Base-by-base conservation (phyloP, 1,284 basidiomycete species). In the Coriolopsis trogii region DNA sequence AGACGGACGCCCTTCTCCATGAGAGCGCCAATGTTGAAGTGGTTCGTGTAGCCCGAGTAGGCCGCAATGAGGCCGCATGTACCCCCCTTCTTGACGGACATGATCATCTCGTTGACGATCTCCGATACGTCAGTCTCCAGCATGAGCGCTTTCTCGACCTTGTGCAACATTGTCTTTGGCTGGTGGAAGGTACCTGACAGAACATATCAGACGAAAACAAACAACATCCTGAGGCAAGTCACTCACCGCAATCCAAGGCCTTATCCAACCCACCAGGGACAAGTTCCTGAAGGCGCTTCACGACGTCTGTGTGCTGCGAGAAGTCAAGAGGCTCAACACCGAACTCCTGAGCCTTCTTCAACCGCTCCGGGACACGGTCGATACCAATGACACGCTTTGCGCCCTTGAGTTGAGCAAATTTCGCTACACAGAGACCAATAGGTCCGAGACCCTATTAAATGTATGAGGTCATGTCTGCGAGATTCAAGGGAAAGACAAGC, bases 81-180 rank as follows among this genome's bases (percentile, higher is more conserved):
- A n/a, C 87, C 86, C 64, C 79, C 76, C 70, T 90, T 89, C 56
- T 78, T 73, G 8, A 81, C 81, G 6, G 83, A 73, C 39, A 79
- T 70, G 51, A 89, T 76, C 77, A 82, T 82, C 67, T 89, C 86
- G 66, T 88, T 91, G 53, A 84, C 72, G 4, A 79, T 88, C 67
- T 92, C 89, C 3, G 81, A 75, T 0, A 83, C 81, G 62, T 92
- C 89, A 0, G 87, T 92, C 71, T 92, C 88, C 30, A 91, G 76
- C 77, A 86, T 84, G 33, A 89, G 70, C 10, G 80, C 63, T 68
- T 87, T 87, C 69, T 89, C 82, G 31, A 85, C 73, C 64, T 85
- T 87, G 73, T 90, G 88, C 5, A 75, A 55, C 26, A 80, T 55
- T 0, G 76, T 73, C 70, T 88, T 87, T n/a, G 84, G 84, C 60